Evolutionary conservation across 441 rosid species (phyloP).

Genomic region (Populus tomentosa): DNA sequence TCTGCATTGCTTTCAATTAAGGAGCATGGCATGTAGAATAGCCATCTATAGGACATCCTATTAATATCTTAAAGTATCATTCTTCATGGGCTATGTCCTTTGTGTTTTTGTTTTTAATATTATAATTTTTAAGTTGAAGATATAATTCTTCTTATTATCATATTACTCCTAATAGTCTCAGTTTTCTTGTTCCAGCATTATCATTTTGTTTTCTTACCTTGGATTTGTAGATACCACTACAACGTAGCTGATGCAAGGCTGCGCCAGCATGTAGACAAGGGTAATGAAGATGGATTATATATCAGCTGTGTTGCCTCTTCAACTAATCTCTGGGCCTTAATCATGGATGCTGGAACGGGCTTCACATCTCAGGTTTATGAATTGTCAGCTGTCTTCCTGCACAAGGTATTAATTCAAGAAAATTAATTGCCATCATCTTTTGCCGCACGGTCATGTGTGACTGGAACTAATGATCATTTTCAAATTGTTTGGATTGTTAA

Average conservation of each 20-base stretch:
- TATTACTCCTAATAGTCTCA: not conserved
- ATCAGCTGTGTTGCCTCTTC: slow-evolving; percentile 90
- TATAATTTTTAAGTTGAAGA: not conserved
- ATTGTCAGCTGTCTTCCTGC: slow-evolving; percentile 69
- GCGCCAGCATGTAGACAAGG: slow-evolving; percentile 79
- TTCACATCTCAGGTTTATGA: slow-evolving; percentile 82
- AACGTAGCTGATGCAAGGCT: slow-evolving; percentile 85
- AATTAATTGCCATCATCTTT: slow-evolving; percentile 5
- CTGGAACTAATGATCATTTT: slow-evolving; percentile 9
- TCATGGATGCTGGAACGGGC: slow-evolving; percentile 98
- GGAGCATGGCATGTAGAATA: not conserved
- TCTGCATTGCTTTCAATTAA: not conserved
- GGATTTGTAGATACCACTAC: slow-evolving; percentile 72
- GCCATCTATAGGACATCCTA: not conserved
- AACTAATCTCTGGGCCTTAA: slow-evolving; percentile 83
- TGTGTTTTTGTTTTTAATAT: too few relatives aligned
- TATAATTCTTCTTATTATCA: not conserved
- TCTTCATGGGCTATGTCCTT: not conserved
- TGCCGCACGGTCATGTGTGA: slow-evolving; percentile 4
- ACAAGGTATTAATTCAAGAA: slow-evolving; percentile 53
- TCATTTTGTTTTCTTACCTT: not conserved
- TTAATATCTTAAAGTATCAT: not conserved
- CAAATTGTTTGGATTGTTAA: slow-evolving; percentile 15
- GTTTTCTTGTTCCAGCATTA: not conserved
- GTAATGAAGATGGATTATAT: slow-evolving; percentile 80